Evolutionary conservation across 257 asterid species (phyloP).

Genomic region (Linaria vulgaris): DNA sequence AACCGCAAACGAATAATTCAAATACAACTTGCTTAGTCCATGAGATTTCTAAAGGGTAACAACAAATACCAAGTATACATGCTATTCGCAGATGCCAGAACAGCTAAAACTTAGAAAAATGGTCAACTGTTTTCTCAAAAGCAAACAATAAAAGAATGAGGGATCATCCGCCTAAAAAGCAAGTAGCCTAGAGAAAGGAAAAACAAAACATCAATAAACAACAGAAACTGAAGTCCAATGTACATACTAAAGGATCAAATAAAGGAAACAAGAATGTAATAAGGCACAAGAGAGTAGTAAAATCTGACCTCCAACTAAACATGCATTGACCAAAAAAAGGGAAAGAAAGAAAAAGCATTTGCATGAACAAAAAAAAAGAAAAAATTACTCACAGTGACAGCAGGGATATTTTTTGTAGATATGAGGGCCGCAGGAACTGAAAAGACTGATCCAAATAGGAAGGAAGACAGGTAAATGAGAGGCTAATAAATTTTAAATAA

Average conservation of each 20-base stretch:
- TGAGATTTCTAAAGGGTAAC: background rate
- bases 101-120: too few relatives aligned
- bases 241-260: too few relatives aligned
- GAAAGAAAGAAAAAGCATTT: background rate
- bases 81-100: too few relatives aligned
- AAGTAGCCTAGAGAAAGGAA: background rate
- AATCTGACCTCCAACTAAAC: background rate
- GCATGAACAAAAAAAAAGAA: background rate
- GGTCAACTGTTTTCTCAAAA: background rate
- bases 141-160: background rate
- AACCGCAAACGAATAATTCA: too few relatives aligned
- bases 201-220: background rate
- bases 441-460: slow-evolving; percentile 45
- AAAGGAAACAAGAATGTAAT: background rate
- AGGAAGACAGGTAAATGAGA: slow-evolving; percentile 40
- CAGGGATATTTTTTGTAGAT: slow-evolving; percentile 32
- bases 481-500: slow-evolving; percentile 35
- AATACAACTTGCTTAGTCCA: too few relatives aligned
- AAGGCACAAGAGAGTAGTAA: background rate
- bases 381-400: slow-evolving; percentile 59
- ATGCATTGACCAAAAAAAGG: background rate
- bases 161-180: background rate
- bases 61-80: background rate
- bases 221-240: background rate
- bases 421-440: slow-evolving; percentile 32